A percentile compares a stretch with the other conserved stretches of the same genome.
These are phyloP conservation scores for Arthrobotrys entomopaga DNA, from an alignment of 2,329 filamentous ascomycete species.

Conservation along the genomic window DNA sequence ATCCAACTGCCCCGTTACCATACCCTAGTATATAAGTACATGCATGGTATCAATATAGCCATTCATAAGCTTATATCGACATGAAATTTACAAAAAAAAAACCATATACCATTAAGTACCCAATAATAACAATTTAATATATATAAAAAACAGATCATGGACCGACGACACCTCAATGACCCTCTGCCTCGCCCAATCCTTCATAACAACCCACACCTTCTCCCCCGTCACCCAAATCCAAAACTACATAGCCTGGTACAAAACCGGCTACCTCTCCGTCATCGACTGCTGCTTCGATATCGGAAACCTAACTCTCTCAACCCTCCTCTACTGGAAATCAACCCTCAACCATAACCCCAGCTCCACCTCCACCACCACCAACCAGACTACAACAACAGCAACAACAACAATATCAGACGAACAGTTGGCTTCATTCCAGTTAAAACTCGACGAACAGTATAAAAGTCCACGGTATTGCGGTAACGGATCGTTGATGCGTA, in stretches of 20 bases:
- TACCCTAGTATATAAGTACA: too few relatives aligned
- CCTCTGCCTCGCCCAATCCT: conserved; percentile 63
- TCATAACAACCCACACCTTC: conserved; percentile 61
- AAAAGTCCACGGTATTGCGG: conserved; percentile 58
- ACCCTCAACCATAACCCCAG: background rate
- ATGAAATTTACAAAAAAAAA: too few relatives aligned
- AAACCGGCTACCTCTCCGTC: conserved; percentile 62
- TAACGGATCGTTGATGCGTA: conserved; percentile 64
- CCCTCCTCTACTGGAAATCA: conserved; percentile 60
- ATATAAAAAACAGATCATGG: conserved; percentile 58
- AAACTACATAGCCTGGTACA: conserved; percentile 62
- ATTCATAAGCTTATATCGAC: too few relatives aligned
- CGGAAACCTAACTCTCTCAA: conserved; percentile 60
- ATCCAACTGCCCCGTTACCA: too few relatives aligned
- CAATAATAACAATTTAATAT: background rate
- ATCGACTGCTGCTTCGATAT: conserved; percentile 62
- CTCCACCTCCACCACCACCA: background rate
- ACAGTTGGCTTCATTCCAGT: conserved; percentile 46
- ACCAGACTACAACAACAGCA: background rate
- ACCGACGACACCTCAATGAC: conserved; percentile 65
- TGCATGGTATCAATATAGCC: background rate
- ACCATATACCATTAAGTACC: too few relatives aligned
- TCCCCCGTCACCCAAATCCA: conserved; percentile 60
- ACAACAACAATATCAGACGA: conserved; percentile 47
- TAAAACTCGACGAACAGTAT: conserved; percentile 17